Evolutionary conservation across 192 early-diverging fungal species (phyloP).

Genomic region (Umbelopsis sp.): DNA sequence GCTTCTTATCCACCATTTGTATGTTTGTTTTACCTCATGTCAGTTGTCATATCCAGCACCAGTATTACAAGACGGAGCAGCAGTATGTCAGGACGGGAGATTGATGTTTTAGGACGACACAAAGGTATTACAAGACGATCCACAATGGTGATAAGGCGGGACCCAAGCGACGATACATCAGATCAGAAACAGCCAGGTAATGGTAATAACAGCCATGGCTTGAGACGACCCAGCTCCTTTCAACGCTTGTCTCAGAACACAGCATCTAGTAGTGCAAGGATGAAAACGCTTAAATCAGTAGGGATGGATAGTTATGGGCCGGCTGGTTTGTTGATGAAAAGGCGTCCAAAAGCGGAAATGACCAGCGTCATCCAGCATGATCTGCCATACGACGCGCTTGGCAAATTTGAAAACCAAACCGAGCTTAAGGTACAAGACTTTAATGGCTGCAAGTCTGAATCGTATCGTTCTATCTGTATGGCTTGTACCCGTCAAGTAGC

Average conservation of each 20-base stretch:
- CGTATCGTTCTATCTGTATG: constrained; percentile 9
- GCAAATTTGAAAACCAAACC: constrained; percentile 19
- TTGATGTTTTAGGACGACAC: no score
- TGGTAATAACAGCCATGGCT: not conserved
- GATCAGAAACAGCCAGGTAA: not conserved
- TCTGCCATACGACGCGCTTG: constrained; percentile 8
- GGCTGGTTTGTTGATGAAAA: not conserved
- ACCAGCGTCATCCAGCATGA: constrained; percentile 10
- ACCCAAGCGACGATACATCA: not conserved
- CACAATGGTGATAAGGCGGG: not conserved
- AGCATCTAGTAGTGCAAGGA: not conserved
- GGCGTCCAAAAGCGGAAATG: constrained; percentile 11
- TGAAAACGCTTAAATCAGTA: not conserved
- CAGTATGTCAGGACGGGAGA: no score
- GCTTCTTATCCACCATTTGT: no score
- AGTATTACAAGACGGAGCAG: no score
- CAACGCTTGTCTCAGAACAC: constrained; percentile 10
- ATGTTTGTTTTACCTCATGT: no score
- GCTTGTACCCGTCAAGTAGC: constrained; percentile 13
- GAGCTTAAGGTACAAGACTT: not conserved
- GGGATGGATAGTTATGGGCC: not conserved
- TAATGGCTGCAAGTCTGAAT: not conserved
- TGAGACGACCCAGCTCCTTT: not conserved
- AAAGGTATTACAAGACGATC: no score
- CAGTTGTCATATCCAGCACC: no score